Evolutionary conservation across 2,329 filamentous ascomycete species (phyloP), one percentile per base, ranked within the genome.

Genomic region (Trichoderma sp.): DNA sequence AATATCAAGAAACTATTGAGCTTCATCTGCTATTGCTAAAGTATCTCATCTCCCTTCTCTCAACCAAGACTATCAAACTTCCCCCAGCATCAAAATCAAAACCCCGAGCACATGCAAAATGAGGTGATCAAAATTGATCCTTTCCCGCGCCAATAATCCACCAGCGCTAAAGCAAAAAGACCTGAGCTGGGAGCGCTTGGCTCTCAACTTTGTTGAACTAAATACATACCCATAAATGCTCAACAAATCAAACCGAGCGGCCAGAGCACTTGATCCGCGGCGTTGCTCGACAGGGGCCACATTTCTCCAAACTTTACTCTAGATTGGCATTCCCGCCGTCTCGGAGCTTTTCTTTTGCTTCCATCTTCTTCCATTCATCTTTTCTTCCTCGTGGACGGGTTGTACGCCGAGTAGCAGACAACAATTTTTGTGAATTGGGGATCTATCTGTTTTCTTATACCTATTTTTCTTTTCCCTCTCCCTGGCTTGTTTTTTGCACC

Each of bases 201-300:
- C 51, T 36, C 21, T 61, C 66, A 36, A 43, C 21, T 43, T 65
- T 71, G 61, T 65, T 71, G 61, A 60, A 56, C 39, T 32, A 43
- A 36, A 43, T 7, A 3, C 36, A 36, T 39, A 66, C 43, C 53
- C 39, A 47, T 34, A 36, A 56, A 64, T 58, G 63, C 70, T 66
- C 70, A 72, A 72, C 70, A 68, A 72, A 68, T 72, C 70, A 72
- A 24, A 32, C 26, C 24, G 43, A 63, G 57, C 43, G 56, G 47
- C 70, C 70, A 32, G 58, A 61, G 64, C 70, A 67, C 24, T 62
- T 36, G 26, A 57, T 47, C 6, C 30, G 39, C 63, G 60, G 70
- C 26, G 53, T 61, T 36, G 36, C 51, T 53, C 32, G 11, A 56
- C 24, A 51, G 39, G 63, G 69, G 69, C 64, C 70, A 62, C 67